Base-by-base conservation (phyloP, 2,329 filamentous ascomycete genomes). In the Cladosporium sp. region DNA sequence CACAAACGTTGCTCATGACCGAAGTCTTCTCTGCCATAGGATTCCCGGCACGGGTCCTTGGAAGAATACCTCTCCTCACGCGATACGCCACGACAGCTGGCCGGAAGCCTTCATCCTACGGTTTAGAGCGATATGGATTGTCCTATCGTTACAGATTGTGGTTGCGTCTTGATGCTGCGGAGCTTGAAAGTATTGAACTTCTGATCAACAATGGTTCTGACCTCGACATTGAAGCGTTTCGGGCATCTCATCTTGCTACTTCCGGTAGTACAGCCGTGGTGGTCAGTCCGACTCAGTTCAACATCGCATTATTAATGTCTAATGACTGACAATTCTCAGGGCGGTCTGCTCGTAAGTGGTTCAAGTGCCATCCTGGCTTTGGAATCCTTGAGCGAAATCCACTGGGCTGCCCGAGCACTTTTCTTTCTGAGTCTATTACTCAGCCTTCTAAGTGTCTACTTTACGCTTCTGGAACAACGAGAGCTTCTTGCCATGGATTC, bases 341-440 rank as follows among this genome's bases (percentile, higher is more conserved):
- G 47, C 8, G 47, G 47, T 30, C 39, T 50, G 1, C 39, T 50
- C 16, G 47, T 43, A 11, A 35, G 36, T 11, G 47, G 29, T 1
- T 32, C 22, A 13, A 41, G 36, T 7, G 47, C 47, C 12, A 50
- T 50, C 11, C n/a, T 51, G 7, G 40, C 49, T 3, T 29, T 51
- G 11, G 36, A 43, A 36, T 46, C 49, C n/a, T 36, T 43, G 16
- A 40, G 20, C 19, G 38, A 57, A 35, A 50, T 55, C 18, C 50
- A 57, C 25, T 35, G 52, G 3, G 38, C 41, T 35, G 49, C 54
- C n/a, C 47, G 53, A 2, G 55, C 43, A 18, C 29, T 57, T 6
- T 53, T 57, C 38, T 53, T 51, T 2, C 30, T 57, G 8, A 53
- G 53, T 18, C 41, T 55, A 3, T 50, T 54, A 45, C 40, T 57